Evolutionary conservation across 2,329 filamentous ascomycete species (phyloP), one percentile per base, ranked within the genome.

Genomic region (Cercospora berteroae): DNA sequence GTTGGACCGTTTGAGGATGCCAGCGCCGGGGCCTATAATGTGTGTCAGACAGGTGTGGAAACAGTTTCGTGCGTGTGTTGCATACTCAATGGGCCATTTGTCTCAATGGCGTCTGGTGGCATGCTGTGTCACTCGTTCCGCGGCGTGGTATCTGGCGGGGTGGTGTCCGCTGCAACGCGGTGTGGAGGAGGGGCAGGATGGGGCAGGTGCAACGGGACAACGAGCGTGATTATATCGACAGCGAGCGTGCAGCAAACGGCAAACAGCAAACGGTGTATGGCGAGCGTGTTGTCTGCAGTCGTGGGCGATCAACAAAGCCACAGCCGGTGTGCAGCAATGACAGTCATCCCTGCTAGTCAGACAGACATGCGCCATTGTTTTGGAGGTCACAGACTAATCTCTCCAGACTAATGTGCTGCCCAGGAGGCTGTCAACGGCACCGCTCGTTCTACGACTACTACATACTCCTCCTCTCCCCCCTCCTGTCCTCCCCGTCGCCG

Each of bases 31-130:
- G 59, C 74, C 77, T 77, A 33, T 10, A 13, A 20, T 12, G 29
- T 18, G 29, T 50, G 55, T 60, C 23, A 63, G 55, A 55, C 18
- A 27, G 60, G 61, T 2, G 6, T 33, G 16, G 20, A 8, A 39
- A 55, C 36, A 16, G 31, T 36, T 36, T 36, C 33, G 60, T 75
- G 66, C 9, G 42, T 20, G 18, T 31, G 23, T 18, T 25, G 1
- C 60, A 39, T 72, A 79, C 78, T 73, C 13, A 79, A 74, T 48
- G 78, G 72, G 62, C 75, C 76, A 69, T 81, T 82, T 64, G 80
- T 81, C 67, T 82, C 78, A n/a, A 77, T 77, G 67, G 78, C 77
- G 67, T 81, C 77, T 18, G 74, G 72, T 16, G 72, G 65, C 73
- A 75, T 75, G 48, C 18, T 27, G 48, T 55, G 20, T 29, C 25